Conservation (phyloP, 169 alveolate genomes). For the Plasmodium inui region DNA sequence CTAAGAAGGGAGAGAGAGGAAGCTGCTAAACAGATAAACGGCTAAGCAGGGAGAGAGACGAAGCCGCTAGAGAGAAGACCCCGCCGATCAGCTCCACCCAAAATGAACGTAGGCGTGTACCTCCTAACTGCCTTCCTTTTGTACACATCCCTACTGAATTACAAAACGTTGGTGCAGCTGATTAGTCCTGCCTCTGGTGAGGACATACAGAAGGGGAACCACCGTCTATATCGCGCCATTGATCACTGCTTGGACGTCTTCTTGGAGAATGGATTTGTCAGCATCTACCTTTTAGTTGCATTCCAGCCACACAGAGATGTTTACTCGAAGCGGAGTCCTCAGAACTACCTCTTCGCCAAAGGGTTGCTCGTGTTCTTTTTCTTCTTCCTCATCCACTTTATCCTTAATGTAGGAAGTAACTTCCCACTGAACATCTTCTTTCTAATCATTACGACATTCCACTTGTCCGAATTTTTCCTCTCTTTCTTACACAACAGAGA, state of each 20-base stretch:
- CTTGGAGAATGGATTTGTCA: conserved; percentile 52
- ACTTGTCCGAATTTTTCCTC: conserved; percentile 61
- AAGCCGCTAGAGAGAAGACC: background rate
- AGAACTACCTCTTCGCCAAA: conserved; percentile 62
- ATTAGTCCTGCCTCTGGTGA: background rate
- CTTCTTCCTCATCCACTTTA: conserved; percentile 43
- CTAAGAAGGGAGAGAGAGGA: background rate
- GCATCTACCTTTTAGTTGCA: conserved; percentile 8
- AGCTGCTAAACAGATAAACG: background rate
- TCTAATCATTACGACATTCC: conserved; percentile 22
- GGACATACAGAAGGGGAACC: background rate
- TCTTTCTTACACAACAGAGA: conserved; percentile 51
- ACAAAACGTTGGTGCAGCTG: conserved; percentile 24
- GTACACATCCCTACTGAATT: conserved; percentile 24
- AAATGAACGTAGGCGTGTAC: conserved; percentile 50
- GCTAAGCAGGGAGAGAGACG: background rate
- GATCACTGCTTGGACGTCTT: conserved; percentile 23
- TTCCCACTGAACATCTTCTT: conserved; percentile 53
- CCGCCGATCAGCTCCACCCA: background rate
- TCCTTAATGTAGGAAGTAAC: conserved; percentile 23
- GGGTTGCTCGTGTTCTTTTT: conserved; percentile 37
- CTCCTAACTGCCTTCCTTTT: conserved; percentile 7
- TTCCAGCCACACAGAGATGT: conserved; percentile 37
- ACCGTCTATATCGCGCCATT: background rate
- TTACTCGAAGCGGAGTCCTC: conserved; percentile 32